Evolutionary conservation across 768 basidiomycete species (phyloP), one percentile per base, ranked within the genome.

Genomic region (Hericium alpestre): DNA sequence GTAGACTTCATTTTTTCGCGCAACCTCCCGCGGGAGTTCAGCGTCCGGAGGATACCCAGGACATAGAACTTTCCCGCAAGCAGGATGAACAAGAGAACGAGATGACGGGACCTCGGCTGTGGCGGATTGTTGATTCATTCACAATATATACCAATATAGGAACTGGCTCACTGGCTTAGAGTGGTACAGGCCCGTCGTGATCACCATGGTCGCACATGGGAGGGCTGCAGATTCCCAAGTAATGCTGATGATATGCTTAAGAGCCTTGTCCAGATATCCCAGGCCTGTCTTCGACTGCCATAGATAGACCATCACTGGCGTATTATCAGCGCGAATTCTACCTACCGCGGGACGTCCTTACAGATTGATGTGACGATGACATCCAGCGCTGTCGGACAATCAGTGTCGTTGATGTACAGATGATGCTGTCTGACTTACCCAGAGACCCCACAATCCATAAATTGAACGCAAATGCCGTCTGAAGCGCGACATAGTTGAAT

Each of bases 1-100:
- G 71, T 64, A 6, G 75, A 75, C 15, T 70, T 67, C 62, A 79
- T 71, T 10, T 61, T 61, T 38, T 58, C 59, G 23, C 67, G 67
- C 56, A 71, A 61, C 51, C 57, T 54, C 13, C 61, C 59, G 48
- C 71, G 65, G 51, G 67, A 64, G 59, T 70, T 69, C n/a, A 69
- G 55, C 8, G 62, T 67, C n/a, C 65, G 68, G 25, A 66, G 52
- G 22, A 68, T 57, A 37, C 65, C 67, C 18, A 67, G 59, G 12
- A 62, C 65, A 54, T 66, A 80, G 57, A 81, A 69, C 62, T 81
- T 81, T 39, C 79, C 78, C 3, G 77, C 76, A 51, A 78, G 65
- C 16, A 80, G 63, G 38, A 75, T 68, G 62, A 81, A 80, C 60
- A 80, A 74, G 5, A 79, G 63, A 37, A 76, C 72, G 7, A 79